Base-by-base conservation (phyloP, 805 yeast species). In the Wickerhamomyces chambardii region DNA sequence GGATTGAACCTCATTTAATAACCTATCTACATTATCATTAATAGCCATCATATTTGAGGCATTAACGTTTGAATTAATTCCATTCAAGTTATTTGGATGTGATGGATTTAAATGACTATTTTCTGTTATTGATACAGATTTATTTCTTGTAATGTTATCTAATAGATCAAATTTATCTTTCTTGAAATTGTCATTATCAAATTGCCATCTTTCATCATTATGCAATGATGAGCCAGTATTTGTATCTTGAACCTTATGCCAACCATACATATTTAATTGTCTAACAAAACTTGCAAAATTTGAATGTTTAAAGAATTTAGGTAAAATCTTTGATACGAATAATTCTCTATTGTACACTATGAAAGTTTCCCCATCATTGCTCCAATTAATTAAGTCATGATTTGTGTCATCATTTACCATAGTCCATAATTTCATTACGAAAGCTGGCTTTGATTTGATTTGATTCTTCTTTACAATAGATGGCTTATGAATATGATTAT, bases 171-270 rank as follows among this genome's bases (percentile, higher is more conserved):
- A 95, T 35, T 85, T 69, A 36, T 73, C 95, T 39, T 70, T 68
- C 27, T 75, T 63, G 55, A 92, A 92, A 51, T 77, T 70, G 2
- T 92, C 87, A 43, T 87, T 85, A 42, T 76, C 78, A 62, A 92
- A 92, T 58, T 87, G 94, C 84, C 89, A 81, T 36, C 77, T 71
- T 50, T 92, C 97, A 37, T 89, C 96, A 29, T 61, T 60, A 37
- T 71, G 68, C 39, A 78, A 59, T 5, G n/a, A n/a, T n/a, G 89
- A 71, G 3, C 94, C 97, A 18, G 82, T 71, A 38, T 63, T 83
- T 17, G 89, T 76, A 58, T 92, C 97, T 59, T 92, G 98, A 4
- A 92, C 92, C 59, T 92, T 92, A 63, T 89, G 97, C 96, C 97
- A 92, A 10, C 98, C 98, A 55, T 92, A 92, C 98, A 92, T 90